These are phyloP conservation scores for Emydomyces testavorans DNA, from an alignment of 2,329 filamentous ascomycete genomes.

Conservation along the genomic window DNA sequence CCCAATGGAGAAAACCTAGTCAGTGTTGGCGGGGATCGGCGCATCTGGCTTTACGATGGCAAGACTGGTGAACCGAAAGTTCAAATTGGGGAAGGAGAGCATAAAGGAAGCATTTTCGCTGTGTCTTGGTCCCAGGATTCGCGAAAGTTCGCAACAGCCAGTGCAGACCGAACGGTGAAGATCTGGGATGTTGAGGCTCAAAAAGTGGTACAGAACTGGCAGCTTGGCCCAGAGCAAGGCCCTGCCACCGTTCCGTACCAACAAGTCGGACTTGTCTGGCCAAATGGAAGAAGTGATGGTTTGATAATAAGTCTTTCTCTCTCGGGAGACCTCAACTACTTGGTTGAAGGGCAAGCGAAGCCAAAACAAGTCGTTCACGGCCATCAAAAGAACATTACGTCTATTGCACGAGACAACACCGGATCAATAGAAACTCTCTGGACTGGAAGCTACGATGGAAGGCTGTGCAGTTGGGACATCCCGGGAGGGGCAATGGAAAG, in stretches of 20 bases:
- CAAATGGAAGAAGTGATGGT: conserved; percentile 67
- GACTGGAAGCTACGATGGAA: conserved; percentile 87
- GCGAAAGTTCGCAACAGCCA: conserved; percentile 76
- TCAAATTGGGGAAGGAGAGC: conserved; percentile 60
- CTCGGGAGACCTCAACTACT: conserved; percentile 80
- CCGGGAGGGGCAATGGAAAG: conserved; percentile 54
- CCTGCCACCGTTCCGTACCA: conserved; percentile 64
- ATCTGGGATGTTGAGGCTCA: conserved; percentile 82
- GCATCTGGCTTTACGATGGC: conserved; percentile 90
- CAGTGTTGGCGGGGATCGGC: conserved; percentile 82
- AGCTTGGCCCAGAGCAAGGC: conserved; percentile 59
- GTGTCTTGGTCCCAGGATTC: conserved; percentile 85
- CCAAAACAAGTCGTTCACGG: conserved; percentile 67
- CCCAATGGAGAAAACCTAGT: conserved; percentile 73
- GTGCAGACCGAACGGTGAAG: conserved; percentile 87
- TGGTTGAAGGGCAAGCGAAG: conserved; percentile 57
- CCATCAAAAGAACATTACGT: conserved; percentile 83
- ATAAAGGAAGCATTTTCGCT: conserved; percentile 85
- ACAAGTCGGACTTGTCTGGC: conserved; percentile 90
- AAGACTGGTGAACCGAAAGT: conserved; percentile 78
- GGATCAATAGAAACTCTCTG: conserved; percentile 52
- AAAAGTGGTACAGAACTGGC: conserved; percentile 69
- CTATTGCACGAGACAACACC: conserved; percentile 49
- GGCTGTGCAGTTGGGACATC: conserved; percentile 74
- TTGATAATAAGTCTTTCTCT: conserved; percentile 84